Evolutionary conservation across 768 basidiomycete genomes (phyloP).

Genomic region (Boletus eberwhitei): DNA sequence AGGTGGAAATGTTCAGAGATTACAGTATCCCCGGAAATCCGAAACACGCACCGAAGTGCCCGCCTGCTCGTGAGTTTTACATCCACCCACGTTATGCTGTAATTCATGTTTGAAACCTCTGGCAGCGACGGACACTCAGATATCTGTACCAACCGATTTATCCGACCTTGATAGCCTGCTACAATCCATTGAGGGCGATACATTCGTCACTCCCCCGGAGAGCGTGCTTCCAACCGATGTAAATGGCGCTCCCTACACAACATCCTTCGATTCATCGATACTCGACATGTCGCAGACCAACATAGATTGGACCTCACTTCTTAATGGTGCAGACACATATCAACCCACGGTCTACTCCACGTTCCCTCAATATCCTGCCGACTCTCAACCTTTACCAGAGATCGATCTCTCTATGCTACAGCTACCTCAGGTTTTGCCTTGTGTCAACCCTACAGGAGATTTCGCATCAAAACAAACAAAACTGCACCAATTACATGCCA

Average conservation of each 20-base stretch:
- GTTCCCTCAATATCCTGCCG: not conserved
- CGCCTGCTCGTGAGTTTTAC: slow-evolving; percentile 3
- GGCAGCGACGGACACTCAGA: not conserved
- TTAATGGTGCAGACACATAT: not conserved
- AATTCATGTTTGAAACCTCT: not conserved
- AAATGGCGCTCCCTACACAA: not conserved
- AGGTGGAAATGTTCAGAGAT: slow-evolving; percentile 35
- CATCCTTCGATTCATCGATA: not conserved
- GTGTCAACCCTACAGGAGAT: not conserved
- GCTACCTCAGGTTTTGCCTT: slow-evolving; percentile 4
- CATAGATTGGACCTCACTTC: slow-evolving; percentile 18
- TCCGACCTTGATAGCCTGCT: slow-evolving; percentile 11
- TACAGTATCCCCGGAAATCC: slow-evolving; percentile 18
- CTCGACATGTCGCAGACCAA: not conserved
- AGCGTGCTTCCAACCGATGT: not conserved
- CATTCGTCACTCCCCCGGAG: not conserved
- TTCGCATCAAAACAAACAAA: slow-evolving; percentile 13
- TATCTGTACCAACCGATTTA: not conserved
- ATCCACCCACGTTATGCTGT: not conserved
- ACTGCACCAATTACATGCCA: slow-evolving; percentile 20
- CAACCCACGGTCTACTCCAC: not conserved
- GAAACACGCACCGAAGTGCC: not conserved
- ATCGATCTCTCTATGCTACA: slow-evolving; percentile 29
- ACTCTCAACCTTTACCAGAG: slow-evolving; percentile 10
- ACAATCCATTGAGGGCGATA: not conserved